Percentiles rank a stretch among this genome's conserved stretches.
phyloP scores from a whole-genome alignment of 495 filamentous ascomycete genomes.

The Lichina pygmaea region DNA sequence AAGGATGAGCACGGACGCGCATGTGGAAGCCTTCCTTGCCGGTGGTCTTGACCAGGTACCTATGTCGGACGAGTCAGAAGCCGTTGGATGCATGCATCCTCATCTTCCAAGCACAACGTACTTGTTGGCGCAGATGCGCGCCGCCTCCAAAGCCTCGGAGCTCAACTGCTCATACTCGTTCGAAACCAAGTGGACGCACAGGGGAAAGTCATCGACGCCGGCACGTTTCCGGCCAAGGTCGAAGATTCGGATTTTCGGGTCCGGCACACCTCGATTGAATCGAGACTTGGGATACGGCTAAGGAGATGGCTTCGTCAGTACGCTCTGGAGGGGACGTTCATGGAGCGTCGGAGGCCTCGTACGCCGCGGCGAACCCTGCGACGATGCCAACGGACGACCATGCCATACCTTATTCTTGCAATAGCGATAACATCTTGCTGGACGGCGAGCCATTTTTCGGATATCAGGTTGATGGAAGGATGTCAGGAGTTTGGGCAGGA shows the following conservation, averaged over 20 bases:
- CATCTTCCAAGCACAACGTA: slow-evolving; percentile 14
- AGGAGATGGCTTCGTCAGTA: not conserved
- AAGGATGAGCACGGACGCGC: slow-evolving; percentile 91
- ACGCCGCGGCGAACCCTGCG: not conserved
- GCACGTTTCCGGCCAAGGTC: slow-evolving; percentile 98
- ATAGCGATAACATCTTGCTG: slow-evolving; percentile 98
- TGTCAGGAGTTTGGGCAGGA: too few relatives aligned
- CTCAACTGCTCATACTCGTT: slow-evolving; percentile 99
- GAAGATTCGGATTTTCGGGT: slow-evolving; percentile 98
- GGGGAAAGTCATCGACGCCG: slow-evolving; percentile 92
- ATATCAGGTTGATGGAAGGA: too few relatives aligned
- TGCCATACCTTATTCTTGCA: slow-evolving; percentile 95
- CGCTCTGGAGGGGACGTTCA: too few relatives aligned
- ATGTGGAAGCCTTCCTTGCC: slow-evolving; percentile 99
- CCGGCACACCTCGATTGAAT: slow-evolving; percentile 99
- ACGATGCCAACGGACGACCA: slow-evolving; percentile 2
- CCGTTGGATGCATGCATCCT: not conserved
- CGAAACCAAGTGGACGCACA: slow-evolving; percentile 93
- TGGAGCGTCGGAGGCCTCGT: not conserved
- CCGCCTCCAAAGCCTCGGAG: slow-evolving; percentile 95
- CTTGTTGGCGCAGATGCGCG: slow-evolving; percentile 99
- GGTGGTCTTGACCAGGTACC: slow-evolving; percentile 82
- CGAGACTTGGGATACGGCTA: slow-evolving; percentile 98
- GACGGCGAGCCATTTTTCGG: slow-evolving; percentile 79
- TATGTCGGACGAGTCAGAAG: slow-evolving; percentile 6